These are phyloP conservation scores for Piromyces finnis DNA, from an alignment of 192 early-diverging fungal species.

Conservation along the genomic window DNA sequence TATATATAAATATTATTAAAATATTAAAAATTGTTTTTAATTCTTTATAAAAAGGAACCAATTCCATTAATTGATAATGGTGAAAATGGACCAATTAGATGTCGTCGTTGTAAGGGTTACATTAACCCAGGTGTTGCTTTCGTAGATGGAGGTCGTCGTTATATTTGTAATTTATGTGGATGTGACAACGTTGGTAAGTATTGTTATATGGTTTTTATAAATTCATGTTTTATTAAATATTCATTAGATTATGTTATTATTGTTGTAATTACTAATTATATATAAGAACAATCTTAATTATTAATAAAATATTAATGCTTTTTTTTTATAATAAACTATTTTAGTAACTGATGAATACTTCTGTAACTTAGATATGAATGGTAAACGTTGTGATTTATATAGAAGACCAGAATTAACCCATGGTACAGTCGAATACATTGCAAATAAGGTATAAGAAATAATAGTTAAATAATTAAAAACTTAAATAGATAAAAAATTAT, in stretches of 20 bases:
- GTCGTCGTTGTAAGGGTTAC: conserved; percentile 81
- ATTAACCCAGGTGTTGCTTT: conserved; percentile 81
- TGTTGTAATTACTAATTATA: too few relatives aligned
- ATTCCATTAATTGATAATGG: conserved; percentile 71
- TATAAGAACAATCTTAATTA: too few relatives aligned
- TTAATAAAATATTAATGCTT: too few relatives aligned
- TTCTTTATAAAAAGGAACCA: conserved; percentile 14
- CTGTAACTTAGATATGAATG: conserved; percentile 83
- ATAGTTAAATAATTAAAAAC: too few relatives aligned
- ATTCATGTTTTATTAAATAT: too few relatives aligned
- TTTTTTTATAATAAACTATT: too few relatives aligned
- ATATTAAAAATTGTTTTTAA: too few relatives aligned
- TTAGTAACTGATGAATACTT: conserved; percentile 74
- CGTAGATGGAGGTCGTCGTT: conserved; percentile 76
- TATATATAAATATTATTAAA: too few relatives aligned
- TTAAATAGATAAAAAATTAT: too few relatives aligned
- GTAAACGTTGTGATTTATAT: conserved; percentile 63
- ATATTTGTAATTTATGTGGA: conserved; percentile 83
- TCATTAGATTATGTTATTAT: too few relatives aligned
- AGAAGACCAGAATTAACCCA: conserved; percentile 71
- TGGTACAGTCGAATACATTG: conserved; percentile 83
- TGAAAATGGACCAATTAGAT: conserved; percentile 69
- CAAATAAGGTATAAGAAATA: conserved; percentile 27
- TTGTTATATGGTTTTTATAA: too few relatives aligned
- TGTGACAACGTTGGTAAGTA: conserved; percentile 59